Evolutionary conservation across 179 eudicot genomes (phyloP), one percentile per base, ranked within the genome.

Genomic region (Pouteria campechiana): DNA sequence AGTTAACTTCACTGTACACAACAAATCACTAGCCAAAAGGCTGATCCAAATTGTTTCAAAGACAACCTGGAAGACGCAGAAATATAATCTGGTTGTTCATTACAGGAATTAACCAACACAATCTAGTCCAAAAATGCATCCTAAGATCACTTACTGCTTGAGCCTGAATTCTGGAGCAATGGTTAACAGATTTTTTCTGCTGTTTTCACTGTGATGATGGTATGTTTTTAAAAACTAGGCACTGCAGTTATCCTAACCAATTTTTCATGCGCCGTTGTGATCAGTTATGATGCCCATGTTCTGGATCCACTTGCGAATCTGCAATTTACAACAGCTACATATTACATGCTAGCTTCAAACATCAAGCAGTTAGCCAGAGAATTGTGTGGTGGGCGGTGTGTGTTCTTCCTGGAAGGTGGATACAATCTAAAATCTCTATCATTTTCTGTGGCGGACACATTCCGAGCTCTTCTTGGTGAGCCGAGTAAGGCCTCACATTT

Each of bases 381-480:
- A 19, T 47, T 84, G 15, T 89, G 97, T 47, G 71, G 83, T 24
- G 97, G 97, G 3, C 93, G 97, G 3, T 89, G 97, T n/a, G 72
- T 89, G 30, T 85, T 85, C 61, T 88, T 88, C 73, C 44, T 88
- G 60, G 97, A 88, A 78, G 97, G 97, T 16, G 97, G 97, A 31
- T 88, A 89, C 68, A 85, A 89, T 50, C 93, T 89, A 34, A 32
- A 64, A 17, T 75, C 95, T 14, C 85, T 89, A 5, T 89, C 97
- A 0, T 38, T 64, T 44, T 89, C 97, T 2, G 86, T 89, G 36
- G 88, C 81, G 3, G 95, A 89, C 46, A 64, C 97, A 13, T 89
- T 89, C 46, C 82, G 83, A 6, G 95, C 97, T 23, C 76, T 89
- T 32, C 80, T 89, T 35, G 93, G 93, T 15, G 95, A 89, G 44